Evolutionary conservation across 179 eudicot genomes (phyloP).

Genomic region (Pouteria campechiana): DNA sequence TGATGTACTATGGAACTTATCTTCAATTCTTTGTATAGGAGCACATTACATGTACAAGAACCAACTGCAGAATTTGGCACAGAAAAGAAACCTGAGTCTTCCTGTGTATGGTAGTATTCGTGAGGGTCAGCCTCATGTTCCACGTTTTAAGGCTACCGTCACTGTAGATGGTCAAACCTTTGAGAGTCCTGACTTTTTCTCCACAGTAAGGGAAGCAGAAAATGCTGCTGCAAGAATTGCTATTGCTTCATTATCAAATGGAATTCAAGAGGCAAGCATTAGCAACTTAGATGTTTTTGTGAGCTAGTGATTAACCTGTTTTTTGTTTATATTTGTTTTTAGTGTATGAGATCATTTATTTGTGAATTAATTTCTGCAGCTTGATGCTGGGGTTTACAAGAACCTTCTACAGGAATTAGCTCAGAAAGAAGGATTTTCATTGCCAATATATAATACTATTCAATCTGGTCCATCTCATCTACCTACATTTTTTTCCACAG

Average conservation of each 20-base stretch:
- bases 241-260: conserved; percentile 29
- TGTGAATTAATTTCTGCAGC: conserved; percentile 22
- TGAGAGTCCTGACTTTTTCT: conserved; percentile 29
- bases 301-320: not conserved
- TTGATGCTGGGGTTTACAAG: conserved; percentile 46
- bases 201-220: conserved; percentile 75
- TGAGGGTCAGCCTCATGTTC: conserved; percentile 69
- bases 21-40: too few relatives aligned
- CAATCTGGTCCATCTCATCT: conserved; percentile 50
- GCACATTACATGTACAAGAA: conserved; percentile 34
- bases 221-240: conserved; percentile 83
- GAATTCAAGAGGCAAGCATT: conserved; percentile 48
- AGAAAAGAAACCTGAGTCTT: conserved; percentile 41
- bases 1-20: too few relatives aligned
- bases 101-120: conserved; percentile 52
- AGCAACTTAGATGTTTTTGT: too few relatives aligned
- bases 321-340: not conserved
- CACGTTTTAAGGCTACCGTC: conserved; percentile 57
- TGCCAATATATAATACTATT: conserved; percentile 45
- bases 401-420: conserved; percentile 58
- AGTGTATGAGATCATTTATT: not conserved
- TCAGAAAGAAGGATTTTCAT: conserved; percentile 32
- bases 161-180: conserved; percentile 37
- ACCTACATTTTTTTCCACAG: conserved; percentile 47
- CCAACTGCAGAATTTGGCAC: conserved; percentile 55